Evolutionary conservation across 2,329 filamentous ascomycete species (phyloP), one percentile per base, ranked within the genome.

Genomic region (Lecanicillium sp.): DNA sequence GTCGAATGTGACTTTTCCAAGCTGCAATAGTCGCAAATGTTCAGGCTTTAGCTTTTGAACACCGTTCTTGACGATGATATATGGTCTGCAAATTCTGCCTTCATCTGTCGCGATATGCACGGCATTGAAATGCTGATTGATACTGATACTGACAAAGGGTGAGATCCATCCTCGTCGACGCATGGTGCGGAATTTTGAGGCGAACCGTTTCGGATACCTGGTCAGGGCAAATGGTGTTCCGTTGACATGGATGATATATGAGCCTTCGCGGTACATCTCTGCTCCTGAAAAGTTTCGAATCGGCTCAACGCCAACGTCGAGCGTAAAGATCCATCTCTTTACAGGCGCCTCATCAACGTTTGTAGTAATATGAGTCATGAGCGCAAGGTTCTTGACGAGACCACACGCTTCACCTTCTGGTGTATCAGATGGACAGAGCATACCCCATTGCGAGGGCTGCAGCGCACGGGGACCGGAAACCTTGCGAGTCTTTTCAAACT

Each of bases 361-460:
- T 2, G 92, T 98, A 1, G 92, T 98, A 51, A 98, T 97, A 56
- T 98, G 94, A 37, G 94, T 98, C 92, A 98, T 98, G 41, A 98
- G 71, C 8, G 92, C 92, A 67, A 98, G 64, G 56, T 98, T 98
- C 71, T 98, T 98, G 50, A 98, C 89, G 41, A 98, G 66, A 72
- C 92, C 92, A 65, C 92, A 98, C 10, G 92, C 89, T 68, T 98
- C 92, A 64, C 92, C 92, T 81, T 98, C 92, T 6, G 92, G 92
- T 0, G 92, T 98, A 70, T 98, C 92, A 10, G 92, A 94, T 0
- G 89, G 85, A 57, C 92, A 98, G 39, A 98, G 71, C 89, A 98
- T 96, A 51, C 92, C 92, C 67, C 95, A 98, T 50, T 98, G 92
- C 1, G 92, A 98, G 6, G 92, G 89, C 56, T 98, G 92, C 35